phyloP scores from a whole-genome alignment of 2,329 filamentous ascomycete species.

The Dothideomycetes sp. region DNA sequence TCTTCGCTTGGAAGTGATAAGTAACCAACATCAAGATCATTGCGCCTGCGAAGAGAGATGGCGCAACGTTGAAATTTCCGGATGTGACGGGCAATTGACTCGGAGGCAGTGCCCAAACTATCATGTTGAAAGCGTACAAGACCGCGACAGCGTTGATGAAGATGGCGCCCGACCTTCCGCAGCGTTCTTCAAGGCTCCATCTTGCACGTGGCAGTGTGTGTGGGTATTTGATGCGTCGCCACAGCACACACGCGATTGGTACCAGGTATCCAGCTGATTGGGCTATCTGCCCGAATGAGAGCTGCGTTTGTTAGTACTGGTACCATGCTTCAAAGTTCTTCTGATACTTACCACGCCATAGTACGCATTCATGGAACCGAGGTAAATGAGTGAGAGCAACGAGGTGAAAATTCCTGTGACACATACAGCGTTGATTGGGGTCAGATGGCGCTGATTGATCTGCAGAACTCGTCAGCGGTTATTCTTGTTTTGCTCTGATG shows the following conservation, averaged over 20 bases:
- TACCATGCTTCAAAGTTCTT: not conserved
- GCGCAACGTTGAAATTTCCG: slow-evolving; percentile 2
- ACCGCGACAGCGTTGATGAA: slow-evolving; percentile 1
- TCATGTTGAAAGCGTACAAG: slow-evolving; percentile 1
- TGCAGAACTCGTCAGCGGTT: too few species aligned
- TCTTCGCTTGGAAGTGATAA: not conserved
- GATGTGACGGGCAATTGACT: not conserved
- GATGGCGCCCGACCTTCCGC: not conserved
- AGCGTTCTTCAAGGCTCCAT: not conserved
- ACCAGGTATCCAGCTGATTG: slow-evolving; percentile 1
- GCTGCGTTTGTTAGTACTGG: not conserved
- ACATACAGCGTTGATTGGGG: slow-evolving; percentile 15
- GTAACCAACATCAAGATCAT: slow-evolving; percentile 2
- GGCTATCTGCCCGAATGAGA: not conserved
- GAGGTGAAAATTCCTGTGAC: slow-evolving; percentile 12
- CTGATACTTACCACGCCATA: slow-evolving; percentile 10
- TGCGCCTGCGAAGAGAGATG: not conserved
- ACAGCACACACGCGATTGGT: not conserved
- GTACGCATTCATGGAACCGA: slow-evolving; percentile 16
- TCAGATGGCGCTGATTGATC: slow-evolving; percentile 3
- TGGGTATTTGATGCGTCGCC: slow-evolving; percentile 5
- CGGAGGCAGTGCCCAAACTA: slow-evolving; percentile 1
- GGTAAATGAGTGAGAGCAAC: slow-evolving; percentile 17
- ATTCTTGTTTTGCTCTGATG: not conserved
- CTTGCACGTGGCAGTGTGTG: not conserved